phyloP scores from a whole-genome alignment of 345 rosid species.

The Odontarrhena argentea region DNA sequence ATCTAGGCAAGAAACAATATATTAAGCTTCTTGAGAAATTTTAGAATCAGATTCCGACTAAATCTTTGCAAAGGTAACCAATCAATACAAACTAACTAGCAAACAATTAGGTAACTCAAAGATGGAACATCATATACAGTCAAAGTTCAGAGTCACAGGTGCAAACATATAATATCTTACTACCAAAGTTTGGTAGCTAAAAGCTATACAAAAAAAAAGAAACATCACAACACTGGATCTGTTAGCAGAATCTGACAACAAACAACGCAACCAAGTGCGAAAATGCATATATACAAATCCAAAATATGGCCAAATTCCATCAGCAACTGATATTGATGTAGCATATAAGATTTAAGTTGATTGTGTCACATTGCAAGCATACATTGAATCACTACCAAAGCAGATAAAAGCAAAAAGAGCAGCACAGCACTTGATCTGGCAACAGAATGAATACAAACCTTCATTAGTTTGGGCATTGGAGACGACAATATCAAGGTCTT shows the following conservation, averaged over 20 bases:
- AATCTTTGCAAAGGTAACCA: not conserved
- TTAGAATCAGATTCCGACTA: slow-evolving; percentile 14
- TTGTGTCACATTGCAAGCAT: no score
- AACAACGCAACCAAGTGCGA: not conserved
- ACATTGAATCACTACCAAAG: no score
- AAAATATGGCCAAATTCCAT: not conserved
- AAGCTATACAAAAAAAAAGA: not conserved
- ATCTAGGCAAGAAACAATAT: slow-evolving; percentile 7
- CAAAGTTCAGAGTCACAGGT: not conserved
- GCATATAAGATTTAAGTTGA: no score
- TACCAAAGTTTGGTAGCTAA: slow-evolving; percentile 16
- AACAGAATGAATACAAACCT: slow-evolving; percentile 70
- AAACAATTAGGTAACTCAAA: not conserved
- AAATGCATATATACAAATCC: not conserved
- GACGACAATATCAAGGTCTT: slow-evolving; percentile 95
- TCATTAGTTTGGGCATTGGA: slow-evolving; percentile 98
- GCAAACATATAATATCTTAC: slow-evolving; percentile 1
- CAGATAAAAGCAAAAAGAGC: not conserved
- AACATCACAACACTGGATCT: not conserved
- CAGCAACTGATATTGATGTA: not conserved
- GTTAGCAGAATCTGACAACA: not conserved
- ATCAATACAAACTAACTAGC: not conserved
- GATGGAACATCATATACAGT: not conserved
- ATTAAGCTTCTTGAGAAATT: slow-evolving; percentile 15
- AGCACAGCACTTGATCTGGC: no score